Base-by-base conservation (phyloP, 768 basidiomycete genomes). In the Lentinula raphanica region DNA sequence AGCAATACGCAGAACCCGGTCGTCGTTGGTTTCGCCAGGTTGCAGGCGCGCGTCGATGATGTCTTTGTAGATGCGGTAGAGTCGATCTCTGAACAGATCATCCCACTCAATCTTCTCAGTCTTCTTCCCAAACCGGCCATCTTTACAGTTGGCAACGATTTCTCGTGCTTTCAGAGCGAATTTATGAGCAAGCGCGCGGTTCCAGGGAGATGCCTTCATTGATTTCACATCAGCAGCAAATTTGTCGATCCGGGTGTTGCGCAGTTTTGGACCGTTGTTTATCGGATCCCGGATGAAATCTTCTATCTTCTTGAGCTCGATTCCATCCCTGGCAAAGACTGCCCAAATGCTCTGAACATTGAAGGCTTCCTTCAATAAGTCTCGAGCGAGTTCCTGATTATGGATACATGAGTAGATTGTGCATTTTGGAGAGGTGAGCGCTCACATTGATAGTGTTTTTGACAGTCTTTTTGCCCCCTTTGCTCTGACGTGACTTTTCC, bases 181-280 rank as follows among this genome's bases (percentile, higher is more conserved):
- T 23, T n/a, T 53, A 23, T 28, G 19, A 35, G 32, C 25, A 5
- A 53, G 19, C 12, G 36, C 32, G 3, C 32, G 25, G 28, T 53
- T 53, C 50, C 50, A 53, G n/a, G 31, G 50, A 19, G 50, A 53
- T 11, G 25, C 21, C 25, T 12, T 28, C 36, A 32, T 31, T 12
- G 25, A 27, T 21, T 53, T 53, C 12, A n/a, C 15, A 32, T 27
- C 21, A 8, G 36, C 36, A 6, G 27, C 50, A 32, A 23, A 28
- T 32, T 53, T 53, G 29, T 53, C 50, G 25, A 53, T 27, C 11
- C 32, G 25, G 21, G 50, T 53, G n/a, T 53, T 53, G 28, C 50
- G 50, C 2, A 53, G 25, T 19, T 31, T 53, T 17, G 50, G 50
- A 1, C 27, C 50, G 21, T 38, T 28, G 19, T 5, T 31, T 0